Percentiles rank a stretch among this genome's conserved stretches.
Conservation (phyloP, 2,329 filamentous ascomycete genomes). For the Aspergillus vadensis region DNA sequence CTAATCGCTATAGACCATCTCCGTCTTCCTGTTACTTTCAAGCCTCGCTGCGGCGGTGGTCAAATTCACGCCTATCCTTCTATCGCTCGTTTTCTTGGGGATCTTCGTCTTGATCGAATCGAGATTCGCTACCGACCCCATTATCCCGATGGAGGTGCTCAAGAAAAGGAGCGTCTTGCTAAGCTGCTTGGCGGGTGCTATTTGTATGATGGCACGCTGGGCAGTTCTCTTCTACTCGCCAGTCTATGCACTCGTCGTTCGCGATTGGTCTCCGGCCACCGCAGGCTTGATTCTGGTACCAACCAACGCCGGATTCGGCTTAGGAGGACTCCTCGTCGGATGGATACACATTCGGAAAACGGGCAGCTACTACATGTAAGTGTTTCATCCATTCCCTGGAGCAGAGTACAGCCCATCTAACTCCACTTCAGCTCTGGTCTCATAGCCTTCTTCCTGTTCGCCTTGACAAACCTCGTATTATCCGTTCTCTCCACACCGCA, state of each 20-base stretch:
- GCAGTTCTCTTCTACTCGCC: conserved; percentile 78
- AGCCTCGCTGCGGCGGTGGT: conserved; percentile 67
- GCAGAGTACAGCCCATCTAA: background rate
- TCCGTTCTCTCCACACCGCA: conserved; percentile 57
- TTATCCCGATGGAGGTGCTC: conserved; percentile 73
- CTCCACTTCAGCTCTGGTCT: conserved; percentile 54
- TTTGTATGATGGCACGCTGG: conserved; percentile 82
- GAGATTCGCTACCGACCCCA: conserved; percentile 65
- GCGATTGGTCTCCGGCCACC: conserved; percentile 66
- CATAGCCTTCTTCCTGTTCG: conserved; percentile 64
- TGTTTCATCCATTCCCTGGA: background rate
- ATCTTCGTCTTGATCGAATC: conserved; percentile 64
- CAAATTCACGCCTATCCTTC: conserved; percentile 58
- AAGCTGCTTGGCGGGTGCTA: conserved; percentile 72
- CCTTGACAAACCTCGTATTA: conserved; percentile 59
- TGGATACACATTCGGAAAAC: conserved; percentile 72
- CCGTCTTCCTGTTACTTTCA: conserved; percentile 72
- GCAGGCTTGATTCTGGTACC: conserved; percentile 78
- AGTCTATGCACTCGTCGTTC: conserved; percentile 75
- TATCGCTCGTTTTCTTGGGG: conserved; percentile 62
- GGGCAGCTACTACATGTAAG: conserved; percentile 69
- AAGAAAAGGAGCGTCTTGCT: conserved; percentile 70
- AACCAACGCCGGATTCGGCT: conserved; percentile 76
- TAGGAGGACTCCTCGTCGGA: conserved; percentile 72
- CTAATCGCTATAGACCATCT: conserved; percentile 50